Evolutionary conservation across 139 green algal species (phyloP).

Genomic region (Chlorella sp.): DNA sequence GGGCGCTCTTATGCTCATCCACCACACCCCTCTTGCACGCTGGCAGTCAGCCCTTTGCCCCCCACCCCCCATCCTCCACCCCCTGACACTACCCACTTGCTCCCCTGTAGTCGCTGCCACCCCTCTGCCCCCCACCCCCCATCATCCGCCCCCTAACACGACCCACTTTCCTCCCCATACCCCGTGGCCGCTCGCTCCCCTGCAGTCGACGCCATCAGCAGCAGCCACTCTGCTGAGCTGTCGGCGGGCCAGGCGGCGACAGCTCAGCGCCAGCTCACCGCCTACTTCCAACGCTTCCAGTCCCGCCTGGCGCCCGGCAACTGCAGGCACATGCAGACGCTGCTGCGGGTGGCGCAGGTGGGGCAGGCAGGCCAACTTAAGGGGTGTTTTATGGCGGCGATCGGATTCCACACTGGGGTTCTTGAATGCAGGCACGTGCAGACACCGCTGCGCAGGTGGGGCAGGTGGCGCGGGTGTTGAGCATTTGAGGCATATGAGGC

Average conservation of each 20-base stretch:
- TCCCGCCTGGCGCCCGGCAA: slow-evolving; percentile 74
- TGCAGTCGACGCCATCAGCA: slow-evolving; percentile 72
- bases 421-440: slow-evolving; percentile 75
- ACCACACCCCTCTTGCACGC: too few species aligned
- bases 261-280: slow-evolving; percentile 50
- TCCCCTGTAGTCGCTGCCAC: too few species aligned
- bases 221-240: slow-evolving; percentile 71
- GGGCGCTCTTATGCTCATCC: too few species aligned
- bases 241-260: slow-evolving; percentile 1
- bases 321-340: slow-evolving; percentile 71
- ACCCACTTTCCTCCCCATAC: neutral
- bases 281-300: slow-evolving; percentile 83
- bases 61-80: too few species aligned
- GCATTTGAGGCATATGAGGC: too few species aligned
- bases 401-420: too few species aligned
- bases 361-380: neutral
- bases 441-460: slow-evolving; percentile 46
- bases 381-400: too few species aligned
- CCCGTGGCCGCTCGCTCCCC: neutral
- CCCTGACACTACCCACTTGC: too few species aligned
- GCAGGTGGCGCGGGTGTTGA: too few species aligned
- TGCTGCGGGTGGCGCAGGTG: slow-evolving; percentile 33
- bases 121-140: too few species aligned
- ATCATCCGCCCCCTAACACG: neutral
- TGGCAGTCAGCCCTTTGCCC: too few species aligned